Evolutionary conservation across 106 monocot genomes (phyloP), one percentile per base, ranked within the genome.

Genomic region (Platanthera zijinensis): DNA sequence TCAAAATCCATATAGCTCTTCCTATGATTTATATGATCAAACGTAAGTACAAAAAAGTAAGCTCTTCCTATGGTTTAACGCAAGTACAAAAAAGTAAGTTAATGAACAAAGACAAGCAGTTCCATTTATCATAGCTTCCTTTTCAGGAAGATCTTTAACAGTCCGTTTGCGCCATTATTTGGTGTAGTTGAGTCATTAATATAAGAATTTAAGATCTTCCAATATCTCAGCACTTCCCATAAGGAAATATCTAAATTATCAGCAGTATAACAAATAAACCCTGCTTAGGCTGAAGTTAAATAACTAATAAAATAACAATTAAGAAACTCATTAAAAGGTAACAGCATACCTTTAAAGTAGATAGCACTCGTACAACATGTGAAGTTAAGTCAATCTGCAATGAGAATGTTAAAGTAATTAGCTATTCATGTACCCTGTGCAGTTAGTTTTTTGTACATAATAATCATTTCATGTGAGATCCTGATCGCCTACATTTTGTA

Each of bases 321-420:
- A 79, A 47, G 7, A 39, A 61, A 0, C 17, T 75, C 17, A 63
- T 8, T 56, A 39, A 30, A 21, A 57, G 7, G 57, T 69, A 21
- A 32, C 14, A 4, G 30, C 9, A 46, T 64, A 92, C 92, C 92
- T 92, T 92, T 67, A 92, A 76, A 61, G 82, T 79, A 56, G 86
- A 68, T 50, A 89, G 12, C 3, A 78, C 73, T 53, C 91, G 82
- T 7, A 88, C 91, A 64, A 92, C 85, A 53, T 92, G 91, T 19
- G 91, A 92, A 72, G 74, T 81, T 83, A 92, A 79, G 83, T 92
- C 91, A 81, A 92, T 76, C 91, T 92, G 89, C 25, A 21, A 80
- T 54, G 63, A 52, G 19, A 78, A 52, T 76, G 8, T 74, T 28
- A 57, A 6, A 48, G 10, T 11, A 63, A n/a, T 50, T 66, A 66